Evolutionary conservation across 202 grass and related monocot genomes (phyloP).

Genomic region (Saccharum hybrid): DNA sequence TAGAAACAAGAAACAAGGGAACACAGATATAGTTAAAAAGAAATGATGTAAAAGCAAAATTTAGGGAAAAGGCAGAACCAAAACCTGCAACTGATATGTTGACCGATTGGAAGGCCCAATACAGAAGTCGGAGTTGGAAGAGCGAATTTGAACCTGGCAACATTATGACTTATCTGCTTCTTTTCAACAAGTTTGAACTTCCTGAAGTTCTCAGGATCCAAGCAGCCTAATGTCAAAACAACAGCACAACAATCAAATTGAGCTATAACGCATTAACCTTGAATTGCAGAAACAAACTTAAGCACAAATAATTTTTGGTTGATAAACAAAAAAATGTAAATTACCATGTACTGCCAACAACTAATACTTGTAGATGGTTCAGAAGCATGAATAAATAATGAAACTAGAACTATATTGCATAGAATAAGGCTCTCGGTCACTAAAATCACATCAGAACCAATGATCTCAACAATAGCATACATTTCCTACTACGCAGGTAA

Average conservation of each 20-base stretch:
- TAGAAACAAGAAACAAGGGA: conserved; percentile 15
- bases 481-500: background rate
- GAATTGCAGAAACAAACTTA: background rate
- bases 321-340: background rate
- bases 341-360: background rate
- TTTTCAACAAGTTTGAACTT: conserved; percentile 89
- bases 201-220: conserved; percentile 90
- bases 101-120: conserved; percentile 87
- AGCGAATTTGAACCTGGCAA: conserved; percentile 86
- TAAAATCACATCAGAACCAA: background rate
- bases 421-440: background rate
- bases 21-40: conserved; percentile 12
- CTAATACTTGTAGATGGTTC: background rate
- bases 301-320: background rate
- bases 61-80: conserved; percentile 15
- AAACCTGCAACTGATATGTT: conserved; percentile 98
- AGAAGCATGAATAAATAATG: background rate
- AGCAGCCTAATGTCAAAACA: conserved; percentile 49
- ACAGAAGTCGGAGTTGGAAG: conserved; percentile 76
- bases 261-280: background rate
- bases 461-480: background rate
- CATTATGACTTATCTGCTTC: conserved; percentile 88
- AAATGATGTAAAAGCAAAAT: background rate
- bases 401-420: background rate
- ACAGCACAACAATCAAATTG: conserved; percentile 9